Evolutionary conservation across 2,329 filamentous ascomycete genomes (phyloP), one percentile per base, ranked within the genome.

Genomic region (Zarea fungicola): DNA sequence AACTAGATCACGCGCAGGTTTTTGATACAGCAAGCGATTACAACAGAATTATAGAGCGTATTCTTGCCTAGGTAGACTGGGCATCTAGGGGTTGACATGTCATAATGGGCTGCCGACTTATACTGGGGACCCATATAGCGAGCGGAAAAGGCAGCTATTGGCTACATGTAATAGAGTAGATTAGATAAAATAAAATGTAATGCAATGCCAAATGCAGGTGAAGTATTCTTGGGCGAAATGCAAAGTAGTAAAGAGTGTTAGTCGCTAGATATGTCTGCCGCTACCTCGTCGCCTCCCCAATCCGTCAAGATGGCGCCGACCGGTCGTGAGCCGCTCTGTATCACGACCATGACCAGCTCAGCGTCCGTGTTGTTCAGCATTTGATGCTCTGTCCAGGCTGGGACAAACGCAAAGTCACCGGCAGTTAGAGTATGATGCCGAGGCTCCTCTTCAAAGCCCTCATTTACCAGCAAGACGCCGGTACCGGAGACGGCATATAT

Each of bases 351-450:
- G 31, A 81, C 75, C 2, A 84, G 67, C 40, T 84, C 80, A 42
- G 59, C 63, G 36, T 82, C 78, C 1, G 76, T 75, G 31, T 86
- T 77, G 57, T 89, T 89, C 18, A 83, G 69, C 47, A 84, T 76
- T 61, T 87, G 83, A 64, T 89, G 83, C 61, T 89, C 84, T 0
- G 80, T 79, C 73, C 77, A 87, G 0, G 83, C 78, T 1, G 85
- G 85, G 11, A 89, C 76, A 48, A 87, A 73, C 3, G 83, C 83
- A 63, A 86, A 89, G 61, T 88, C 84, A 0, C 85, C 85, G 0
- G 79, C 72, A 1, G 64, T 64, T 6, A 89, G 70, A 16, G 77
- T 68, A 53, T 84, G 74, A 28, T 76, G 74, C 52, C 76, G 76
- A 1, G 74, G 62, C 25, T 72, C 66, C 28, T 68, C 68, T 40